A percentile compares a stretch with the other conserved stretches of the same genome.
Conservation (phyloP, 805 yeast species). For the Lipomyces kockii region DNA sequence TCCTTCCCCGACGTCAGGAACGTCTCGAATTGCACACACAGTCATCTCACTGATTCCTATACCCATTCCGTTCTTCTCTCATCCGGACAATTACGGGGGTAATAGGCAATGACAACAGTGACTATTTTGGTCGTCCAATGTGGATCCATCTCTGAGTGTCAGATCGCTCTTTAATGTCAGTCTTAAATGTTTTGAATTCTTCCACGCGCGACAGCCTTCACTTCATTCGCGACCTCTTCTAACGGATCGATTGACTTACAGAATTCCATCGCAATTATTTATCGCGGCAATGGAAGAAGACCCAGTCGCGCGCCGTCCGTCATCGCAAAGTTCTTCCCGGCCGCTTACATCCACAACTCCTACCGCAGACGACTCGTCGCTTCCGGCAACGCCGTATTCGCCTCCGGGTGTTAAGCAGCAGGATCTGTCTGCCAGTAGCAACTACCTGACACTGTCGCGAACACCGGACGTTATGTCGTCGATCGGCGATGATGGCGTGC, state of each 20-base stretch:
- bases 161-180: not conserved
- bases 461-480: constrained; percentile 9
- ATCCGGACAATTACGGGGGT: not conserved
- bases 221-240: not conserved
- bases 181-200: not conserved
- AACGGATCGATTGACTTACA: not conserved
- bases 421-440: not conserved
- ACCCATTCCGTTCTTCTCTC: not conserved
- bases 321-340: not conserved
- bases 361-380: not conserved
- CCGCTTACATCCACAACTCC: not conserved
- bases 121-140: constrained; percentile 1
- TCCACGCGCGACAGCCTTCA: not conserved
- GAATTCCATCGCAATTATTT: not conserved
- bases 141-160: not conserved
- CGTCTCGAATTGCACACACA: not conserved
- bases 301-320: not conserved
- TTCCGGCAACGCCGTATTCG: not conserved
- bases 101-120: not conserved
- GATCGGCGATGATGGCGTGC: constrained; percentile 12
- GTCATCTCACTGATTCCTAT: not conserved
- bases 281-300: not conserved
- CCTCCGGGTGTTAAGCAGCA: not conserved
- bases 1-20: not conserved
- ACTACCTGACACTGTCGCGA: not conserved